Conservation (phyloP, 225 moss, liverwort and hornwort species). For the Polytrichum formosum region DNA sequence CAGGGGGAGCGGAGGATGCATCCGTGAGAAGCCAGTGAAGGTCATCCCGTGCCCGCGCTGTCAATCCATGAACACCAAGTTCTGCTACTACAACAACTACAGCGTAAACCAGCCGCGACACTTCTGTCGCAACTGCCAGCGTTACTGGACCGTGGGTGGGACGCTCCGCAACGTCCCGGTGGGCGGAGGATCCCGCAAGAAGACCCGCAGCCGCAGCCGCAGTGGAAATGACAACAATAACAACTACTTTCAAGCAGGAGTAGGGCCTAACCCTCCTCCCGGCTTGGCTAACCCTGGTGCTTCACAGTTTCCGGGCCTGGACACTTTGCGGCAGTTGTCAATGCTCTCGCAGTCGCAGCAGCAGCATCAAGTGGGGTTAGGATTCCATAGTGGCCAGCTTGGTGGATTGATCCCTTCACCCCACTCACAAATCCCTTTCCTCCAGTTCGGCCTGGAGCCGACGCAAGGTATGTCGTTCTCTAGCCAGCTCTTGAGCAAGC, state of each 20-base stretch:
- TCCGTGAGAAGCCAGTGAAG: constrained; percentile 43
- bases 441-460: constrained; percentile 24
- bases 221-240: constrained; percentile 10
- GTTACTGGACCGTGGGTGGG: constrained; percentile 55
- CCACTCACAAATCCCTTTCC: constrained; percentile 26
- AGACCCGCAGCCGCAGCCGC: constrained; percentile 39
- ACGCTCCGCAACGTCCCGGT: constrained; percentile 50
- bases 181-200: constrained; percentile 52
- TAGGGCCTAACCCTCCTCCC: neutral
- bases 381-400: constrained; percentile 7
- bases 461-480: neutral
- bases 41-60: constrained; percentile 56
- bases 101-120: constrained; percentile 56
- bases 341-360: constrained; percentile 14
- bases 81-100: constrained; percentile 65
- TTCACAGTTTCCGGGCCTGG: constrained; percentile 8
- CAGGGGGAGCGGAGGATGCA: constrained; percentile 28
- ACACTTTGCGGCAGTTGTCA: constrained; percentile 38
- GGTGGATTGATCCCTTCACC: constrained; percentile 16
- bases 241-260: constrained; percentile 10
- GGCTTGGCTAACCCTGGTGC: neutral
- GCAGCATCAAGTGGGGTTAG: neutral
- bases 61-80: constrained; percentile 61
- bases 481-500: constrained; percentile 1
- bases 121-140: constrained; percentile 57